phyloP scores from a whole-genome alignment of 2,329 filamentous ascomycete species.

The Emmonsiellopsis sp. region DNA sequence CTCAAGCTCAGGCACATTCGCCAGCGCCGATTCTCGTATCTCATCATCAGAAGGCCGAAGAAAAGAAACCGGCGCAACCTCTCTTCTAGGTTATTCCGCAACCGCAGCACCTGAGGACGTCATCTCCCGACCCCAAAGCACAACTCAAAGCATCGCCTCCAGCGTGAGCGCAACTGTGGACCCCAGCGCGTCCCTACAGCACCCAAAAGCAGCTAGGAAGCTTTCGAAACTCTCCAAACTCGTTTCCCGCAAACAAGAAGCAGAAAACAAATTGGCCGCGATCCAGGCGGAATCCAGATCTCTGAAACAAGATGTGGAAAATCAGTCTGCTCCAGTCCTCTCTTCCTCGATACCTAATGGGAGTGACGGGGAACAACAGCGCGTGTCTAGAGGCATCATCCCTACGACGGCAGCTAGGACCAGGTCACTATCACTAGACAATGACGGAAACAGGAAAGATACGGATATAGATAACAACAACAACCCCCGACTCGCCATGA shows the following conservation, averaged over 20 bases:
- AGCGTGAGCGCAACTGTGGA: not conserved
- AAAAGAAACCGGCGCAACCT: not conserved
- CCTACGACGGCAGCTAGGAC: not conserved
- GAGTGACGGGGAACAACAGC: too few relatives aligned
- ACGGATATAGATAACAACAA: constrained; percentile 19
- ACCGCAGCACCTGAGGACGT: not conserved
- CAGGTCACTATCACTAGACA: not conserved
- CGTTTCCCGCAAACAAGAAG: constrained; percentile 2
- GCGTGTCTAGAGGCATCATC: too few relatives aligned
- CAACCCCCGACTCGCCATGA: constrained; percentile 17
- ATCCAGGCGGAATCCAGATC: not conserved
- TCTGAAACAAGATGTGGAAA: constrained; percentile 8
- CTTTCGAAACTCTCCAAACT: constrained; percentile 6
- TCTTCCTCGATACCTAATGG: too few relatives aligned
- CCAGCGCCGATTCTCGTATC: constrained; percentile 21
- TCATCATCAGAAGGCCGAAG: not conserved
- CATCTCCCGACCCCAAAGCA: not conserved
- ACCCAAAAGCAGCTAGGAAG: not conserved
- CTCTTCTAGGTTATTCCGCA: too few relatives aligned
- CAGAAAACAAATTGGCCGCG: constrained; percentile 5
- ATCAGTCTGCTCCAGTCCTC: constrained; percentile 3
- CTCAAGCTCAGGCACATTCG: constrained; percentile 19
- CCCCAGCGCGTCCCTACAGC: not conserved
- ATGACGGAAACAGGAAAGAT: not conserved
- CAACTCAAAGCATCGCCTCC: constrained; percentile 1